phyloP scores from a whole-genome alignment of 2,329 filamentous ascomycete species.

The Tympanopsis confertula region DNA sequence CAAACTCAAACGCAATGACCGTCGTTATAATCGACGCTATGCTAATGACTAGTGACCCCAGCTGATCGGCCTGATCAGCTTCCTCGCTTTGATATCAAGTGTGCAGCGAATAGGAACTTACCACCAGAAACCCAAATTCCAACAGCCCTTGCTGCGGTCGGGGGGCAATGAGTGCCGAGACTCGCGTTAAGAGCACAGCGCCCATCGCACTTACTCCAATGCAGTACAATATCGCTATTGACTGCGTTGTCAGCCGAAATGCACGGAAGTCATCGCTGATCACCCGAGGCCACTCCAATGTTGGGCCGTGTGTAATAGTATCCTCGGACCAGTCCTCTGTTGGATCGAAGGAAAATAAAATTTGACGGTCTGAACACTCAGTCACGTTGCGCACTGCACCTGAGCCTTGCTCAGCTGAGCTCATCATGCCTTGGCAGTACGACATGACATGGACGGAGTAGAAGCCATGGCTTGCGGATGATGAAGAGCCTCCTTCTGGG shows the following conservation, averaged over 20 bases:
- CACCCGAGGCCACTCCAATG: not conserved
- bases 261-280: constrained; percentile 1
- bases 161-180: not conserved
- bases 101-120: too few species aligned
- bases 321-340: not conserved
- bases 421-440: constrained; percentile 6
- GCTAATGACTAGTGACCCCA: constrained; percentile 5
- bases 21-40: constrained; percentile 7
- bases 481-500: not conserved
- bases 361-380: not conserved
- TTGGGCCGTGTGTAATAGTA: not conserved
- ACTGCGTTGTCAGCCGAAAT: constrained; percentile 4
- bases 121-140: not conserved
- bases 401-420: not conserved
- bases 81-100: too few species aligned
- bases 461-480: constrained; percentile 4
- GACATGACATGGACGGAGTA: constrained; percentile 7
- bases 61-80: constrained; percentile 4
- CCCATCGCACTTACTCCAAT: constrained; percentile 4
- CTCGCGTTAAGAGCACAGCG: not conserved
- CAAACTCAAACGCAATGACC: constrained; percentile 5
- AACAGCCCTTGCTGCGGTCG: not conserved
- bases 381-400: not conserved
- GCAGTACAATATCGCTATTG: constrained; percentile 8
- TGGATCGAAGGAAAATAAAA: not conserved